phyloP scores from a whole-genome alignment of 2,329 filamentous ascomycete species.

The Fusarium tjaetaba region DNA sequence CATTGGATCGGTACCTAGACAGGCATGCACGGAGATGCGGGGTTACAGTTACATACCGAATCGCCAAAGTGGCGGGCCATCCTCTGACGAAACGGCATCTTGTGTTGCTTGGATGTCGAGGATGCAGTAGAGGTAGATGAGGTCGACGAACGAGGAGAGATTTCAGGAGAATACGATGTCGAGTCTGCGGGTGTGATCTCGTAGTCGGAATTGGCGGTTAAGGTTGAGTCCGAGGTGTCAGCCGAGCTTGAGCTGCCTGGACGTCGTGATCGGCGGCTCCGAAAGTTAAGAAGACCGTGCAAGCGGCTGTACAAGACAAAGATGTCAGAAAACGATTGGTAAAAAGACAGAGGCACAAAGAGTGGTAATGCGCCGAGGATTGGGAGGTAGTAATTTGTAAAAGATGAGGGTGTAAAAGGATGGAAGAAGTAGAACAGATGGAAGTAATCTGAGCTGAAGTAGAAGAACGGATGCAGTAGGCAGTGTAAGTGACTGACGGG shows the following conservation, averaged over 20 bases:
- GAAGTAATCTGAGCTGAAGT: neutral
- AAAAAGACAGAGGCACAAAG: neutral
- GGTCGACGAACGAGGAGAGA: constrained; percentile 17
- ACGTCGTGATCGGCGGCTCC: constrained; percentile 38
- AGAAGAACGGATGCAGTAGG: constrained; percentile 1
- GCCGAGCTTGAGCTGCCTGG: constrained; percentile 37
- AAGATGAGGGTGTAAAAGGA: neutral
- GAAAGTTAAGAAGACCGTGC: constrained; percentile 37
- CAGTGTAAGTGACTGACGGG: constrained; percentile 30
- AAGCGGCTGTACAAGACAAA: constrained; percentile 31
- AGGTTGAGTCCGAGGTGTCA: constrained; percentile 32
- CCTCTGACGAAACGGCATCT: constrained; percentile 53
- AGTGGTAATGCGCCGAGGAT: neutral
- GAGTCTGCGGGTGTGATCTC: constrained; percentile 28
- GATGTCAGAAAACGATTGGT: constrained; percentile 28
- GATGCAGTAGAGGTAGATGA: constrained; percentile 22
- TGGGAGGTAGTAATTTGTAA: neutral
- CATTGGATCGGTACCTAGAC: neutral
- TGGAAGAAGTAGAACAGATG: neutral
- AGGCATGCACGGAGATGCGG: constrained; percentile 23
- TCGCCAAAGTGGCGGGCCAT: constrained; percentile 61
- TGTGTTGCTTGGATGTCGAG: constrained; percentile 35
- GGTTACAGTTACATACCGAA: constrained; percentile 52
- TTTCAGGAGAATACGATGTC: constrained; percentile 16
- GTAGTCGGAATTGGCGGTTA: constrained; percentile 36